Evolutionary conservation across 1,139 yeast genomes (phyloP), one percentile per base, ranked within the genome.

Genomic region (Debaryomyces robertsiae): DNA sequence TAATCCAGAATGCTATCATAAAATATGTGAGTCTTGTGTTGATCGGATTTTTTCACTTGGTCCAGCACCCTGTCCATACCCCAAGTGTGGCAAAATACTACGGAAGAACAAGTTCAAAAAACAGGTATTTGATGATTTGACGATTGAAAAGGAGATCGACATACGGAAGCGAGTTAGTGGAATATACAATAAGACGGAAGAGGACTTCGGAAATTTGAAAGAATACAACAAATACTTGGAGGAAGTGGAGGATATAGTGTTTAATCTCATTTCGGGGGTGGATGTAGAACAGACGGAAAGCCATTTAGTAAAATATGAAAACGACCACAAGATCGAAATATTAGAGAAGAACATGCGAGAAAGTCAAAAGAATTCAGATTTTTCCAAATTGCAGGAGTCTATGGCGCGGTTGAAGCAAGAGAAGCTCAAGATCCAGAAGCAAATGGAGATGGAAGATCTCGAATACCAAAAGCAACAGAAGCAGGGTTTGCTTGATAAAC

Each of bases 1-100:
- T 46, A 93, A 93, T 55, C 96, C 98, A 0, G 98, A 93, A 60
- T 93, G 99, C 65, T 93, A 94, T 60, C 99, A 93, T 60, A 91
- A 89, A 72, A 93, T 93, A 62, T 93, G 98, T 67, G 96, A 89
- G 58, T 84, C 95, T 3, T 93, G 98, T 65, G 98, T 90, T 33
- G 98, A 91, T 62, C 75, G 98, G 52, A 89, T 93, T 42, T 93
- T 89, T 61, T 82, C 96, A 9, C 67, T 87, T 38, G 99, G 99
- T 4, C 98, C 98, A 0, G 94, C 97, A 0, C 94, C 93, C 18
- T 93, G 98, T 61, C 98, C 98, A 0, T 91, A 90, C 60, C 89
- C 93, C 5, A 83, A 84, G 38, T 93, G 99, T 68, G 91, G 86
- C 40, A 88, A 85, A 69, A 88, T 84, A 9, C 67, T 93, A 47